These are phyloP conservation scores for Staphylotrichum longicolle DNA, from an alignment of 495 filamentous ascomycete genomes.

Conservation along the genomic window DNA sequence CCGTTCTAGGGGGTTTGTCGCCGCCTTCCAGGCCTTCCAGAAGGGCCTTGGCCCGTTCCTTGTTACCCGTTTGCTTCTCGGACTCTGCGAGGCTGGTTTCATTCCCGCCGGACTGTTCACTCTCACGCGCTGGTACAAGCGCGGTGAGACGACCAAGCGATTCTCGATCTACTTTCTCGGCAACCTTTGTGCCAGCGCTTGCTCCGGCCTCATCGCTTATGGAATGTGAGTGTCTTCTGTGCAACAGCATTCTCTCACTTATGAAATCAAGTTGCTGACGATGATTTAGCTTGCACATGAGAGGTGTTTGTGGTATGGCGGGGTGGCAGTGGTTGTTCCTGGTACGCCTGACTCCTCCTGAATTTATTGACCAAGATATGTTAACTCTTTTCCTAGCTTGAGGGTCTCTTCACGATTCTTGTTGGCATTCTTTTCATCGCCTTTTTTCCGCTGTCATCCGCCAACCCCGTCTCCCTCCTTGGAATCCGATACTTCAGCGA, in stretches of 20 bases:
- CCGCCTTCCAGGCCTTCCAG: constrained; percentile 59
- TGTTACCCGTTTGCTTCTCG: constrained; percentile 53
- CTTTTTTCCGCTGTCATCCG: constrained; percentile 45
- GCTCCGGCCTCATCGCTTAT: constrained; percentile 29
- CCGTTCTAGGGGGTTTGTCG: constrained; percentile 47
- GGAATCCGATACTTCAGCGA: constrained; percentile 41
- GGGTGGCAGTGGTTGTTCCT: constrained; percentile 66
- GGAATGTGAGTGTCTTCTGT: constrained; percentile 26
- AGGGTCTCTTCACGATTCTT: constrained; percentile 54
- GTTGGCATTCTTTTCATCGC: constrained; percentile 51
- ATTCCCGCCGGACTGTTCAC: constrained; percentile 60
- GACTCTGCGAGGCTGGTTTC: constrained; percentile 57
- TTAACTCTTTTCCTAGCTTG: constrained; percentile 23
- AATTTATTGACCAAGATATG: not conserved
- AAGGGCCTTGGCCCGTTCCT: constrained; percentile 51
- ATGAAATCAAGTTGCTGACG: no score
- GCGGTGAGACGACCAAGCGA: constrained; percentile 53
- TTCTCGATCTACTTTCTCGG: constrained; percentile 58
- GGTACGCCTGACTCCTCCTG: constrained; percentile 3
- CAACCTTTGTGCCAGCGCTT: constrained; percentile 40
- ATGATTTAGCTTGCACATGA: constrained; percentile 36
- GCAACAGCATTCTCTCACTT: no score
- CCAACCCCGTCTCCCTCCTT: constrained; percentile 45
- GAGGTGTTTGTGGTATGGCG: constrained; percentile 46
- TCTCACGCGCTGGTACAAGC: constrained; percentile 60